Base-by-base conservation (phyloP, 306 rosid species). In the Lagenaria siceraria region DNA sequence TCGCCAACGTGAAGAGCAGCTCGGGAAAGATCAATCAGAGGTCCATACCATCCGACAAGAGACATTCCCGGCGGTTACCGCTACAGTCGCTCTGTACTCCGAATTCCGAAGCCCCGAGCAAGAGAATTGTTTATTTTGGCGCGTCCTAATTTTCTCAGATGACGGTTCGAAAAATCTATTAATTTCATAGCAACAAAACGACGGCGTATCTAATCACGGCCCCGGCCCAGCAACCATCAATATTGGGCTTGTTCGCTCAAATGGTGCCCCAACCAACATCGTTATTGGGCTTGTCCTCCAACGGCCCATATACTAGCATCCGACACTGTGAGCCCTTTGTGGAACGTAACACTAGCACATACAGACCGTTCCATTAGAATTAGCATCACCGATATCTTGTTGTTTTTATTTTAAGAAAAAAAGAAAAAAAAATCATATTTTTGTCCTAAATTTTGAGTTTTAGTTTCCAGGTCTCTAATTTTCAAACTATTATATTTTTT, bases 1-100 rank as follows among this genome's bases (percentile, higher is more conserved):
- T 90, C 86, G 78, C 84, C 88, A 59, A 88, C 53, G 86, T 91
- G 93, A 74, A 79, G 73, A 77, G 88, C 75, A 15, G 96, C 89
- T 35, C 13, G 9, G 31, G 79, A 79, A 66, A 91, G 92, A 60
- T 91, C 94, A 54, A 93, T 85, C 19, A 91, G 92, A 64, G 98
- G 96, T 51, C 97, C 98, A 78, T 82, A 93, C 98, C 98, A 93
- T 61, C 97, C 97, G 60, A 90, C 74, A 1, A 78, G 83, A n/a
- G 92, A 91, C 80, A 75, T 81, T 95, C 82, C 58, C 54, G 70
- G 70, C 54, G 69, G 54, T n/a, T 14, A 21, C 53, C 78, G 78
- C 35, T 24, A 2, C 55, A 66, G 55, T 53, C 52, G 10, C 66
- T 75, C 54, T 61, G 66, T 22, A 33, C 8, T 29, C 21, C 3